These are phyloP conservation scores for Coemansia reversa DNA, from an alignment of 192 early-diverging fungal species.

Conservation along the genomic window DNA sequence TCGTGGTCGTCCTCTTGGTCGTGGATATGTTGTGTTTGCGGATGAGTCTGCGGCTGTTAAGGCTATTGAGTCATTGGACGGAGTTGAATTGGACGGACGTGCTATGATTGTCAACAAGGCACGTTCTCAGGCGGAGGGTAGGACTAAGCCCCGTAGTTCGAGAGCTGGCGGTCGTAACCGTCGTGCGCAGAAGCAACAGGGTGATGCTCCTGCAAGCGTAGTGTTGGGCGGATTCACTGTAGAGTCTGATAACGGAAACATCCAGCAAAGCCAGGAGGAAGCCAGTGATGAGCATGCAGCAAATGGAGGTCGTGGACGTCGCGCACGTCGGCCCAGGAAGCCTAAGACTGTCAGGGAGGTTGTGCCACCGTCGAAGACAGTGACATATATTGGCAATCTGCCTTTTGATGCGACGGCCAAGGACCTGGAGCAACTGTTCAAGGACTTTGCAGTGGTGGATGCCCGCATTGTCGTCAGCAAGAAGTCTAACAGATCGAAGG, in stretches of 20 bases:
- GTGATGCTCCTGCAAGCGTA: conserved; percentile 17
- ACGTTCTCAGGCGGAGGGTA: conserved; percentile 56
- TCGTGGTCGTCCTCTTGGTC: conserved; percentile 82
- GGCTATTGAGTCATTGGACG: conserved; percentile 70
- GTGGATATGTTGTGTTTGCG: conserved; percentile 89
- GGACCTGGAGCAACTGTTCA: conserved; percentile 71
- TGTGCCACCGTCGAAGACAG: conserved; percentile 52
- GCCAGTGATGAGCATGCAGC: conserved; percentile 1
- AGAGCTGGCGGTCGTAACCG: conserved; percentile 26
- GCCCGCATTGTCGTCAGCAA: conserved; percentile 73
- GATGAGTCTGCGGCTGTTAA: conserved; percentile 67
- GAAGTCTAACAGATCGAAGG: conserved; percentile 76
- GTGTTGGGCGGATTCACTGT: conserved; percentile 29
- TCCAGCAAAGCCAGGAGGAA: conserved; percentile 5
- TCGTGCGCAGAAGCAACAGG: conserved; percentile 29
- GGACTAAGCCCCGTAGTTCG: conserved; percentile 29
- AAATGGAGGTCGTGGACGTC: conserved; percentile 4
- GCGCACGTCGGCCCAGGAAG: conserved; percentile 52
- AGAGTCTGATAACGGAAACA: conserved; percentile 13
- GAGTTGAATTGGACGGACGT: conserved; percentile 84
- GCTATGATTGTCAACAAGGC: conserved; percentile 90
- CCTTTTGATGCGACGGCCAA: conserved; percentile 71
- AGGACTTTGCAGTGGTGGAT: conserved; percentile 64
- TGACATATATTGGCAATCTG: conserved; percentile 78
- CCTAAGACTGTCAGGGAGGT: conserved; percentile 8